phyloP scores from a whole-genome alignment of 2,329 filamentous ascomycete genomes.

The Aureobasidium sp. region DNA sequence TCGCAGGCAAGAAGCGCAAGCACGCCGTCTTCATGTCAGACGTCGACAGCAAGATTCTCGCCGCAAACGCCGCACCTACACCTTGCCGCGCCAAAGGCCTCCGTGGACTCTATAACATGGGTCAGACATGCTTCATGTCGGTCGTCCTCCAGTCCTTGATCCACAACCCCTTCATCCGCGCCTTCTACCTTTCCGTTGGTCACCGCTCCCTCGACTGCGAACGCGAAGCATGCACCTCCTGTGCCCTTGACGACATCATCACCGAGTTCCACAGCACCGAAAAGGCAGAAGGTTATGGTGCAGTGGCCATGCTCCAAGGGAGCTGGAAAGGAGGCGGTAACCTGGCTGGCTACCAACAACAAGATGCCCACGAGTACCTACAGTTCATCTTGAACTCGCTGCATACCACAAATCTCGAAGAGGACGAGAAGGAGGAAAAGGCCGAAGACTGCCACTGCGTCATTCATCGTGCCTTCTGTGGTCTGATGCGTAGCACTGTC shows the following conservation, averaged over 20 bases:
- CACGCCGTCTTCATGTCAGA: constrained; percentile 48
- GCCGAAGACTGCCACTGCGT: constrained; percentile 65
- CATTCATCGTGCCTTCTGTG: constrained; percentile 90
- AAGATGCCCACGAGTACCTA: constrained; percentile 96
- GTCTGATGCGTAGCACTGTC: constrained; percentile 81
- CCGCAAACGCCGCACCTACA: constrained; percentile 66
- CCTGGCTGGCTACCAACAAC: constrained; percentile 79
- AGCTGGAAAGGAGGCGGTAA: constrained; percentile 73
- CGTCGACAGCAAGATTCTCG: constrained; percentile 62
- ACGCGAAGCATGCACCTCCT: constrained; percentile 49
- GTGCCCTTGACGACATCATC: constrained; percentile 55
- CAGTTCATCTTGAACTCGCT: constrained; percentile 90
- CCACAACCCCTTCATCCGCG: constrained; percentile 84
- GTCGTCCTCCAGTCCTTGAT: constrained; percentile 89
- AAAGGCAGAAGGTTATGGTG: constrained; percentile 81
- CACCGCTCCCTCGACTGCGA: constrained; percentile 72
- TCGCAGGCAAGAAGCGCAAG: constrained; percentile 57
- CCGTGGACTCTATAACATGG: constrained; percentile 91
- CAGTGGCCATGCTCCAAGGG: constrained; percentile 77
- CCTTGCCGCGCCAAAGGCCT: constrained; percentile 82
- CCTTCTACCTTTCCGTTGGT: constrained; percentile 86
- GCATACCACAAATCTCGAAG: constrained; percentile 62
- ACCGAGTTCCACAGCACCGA: constrained; percentile 60
- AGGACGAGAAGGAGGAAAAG: constrained; percentile 23
- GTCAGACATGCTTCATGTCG: constrained; percentile 97